Conservation (phyloP, 306 rosid genomes). For the Castanea crenata region DNA sequence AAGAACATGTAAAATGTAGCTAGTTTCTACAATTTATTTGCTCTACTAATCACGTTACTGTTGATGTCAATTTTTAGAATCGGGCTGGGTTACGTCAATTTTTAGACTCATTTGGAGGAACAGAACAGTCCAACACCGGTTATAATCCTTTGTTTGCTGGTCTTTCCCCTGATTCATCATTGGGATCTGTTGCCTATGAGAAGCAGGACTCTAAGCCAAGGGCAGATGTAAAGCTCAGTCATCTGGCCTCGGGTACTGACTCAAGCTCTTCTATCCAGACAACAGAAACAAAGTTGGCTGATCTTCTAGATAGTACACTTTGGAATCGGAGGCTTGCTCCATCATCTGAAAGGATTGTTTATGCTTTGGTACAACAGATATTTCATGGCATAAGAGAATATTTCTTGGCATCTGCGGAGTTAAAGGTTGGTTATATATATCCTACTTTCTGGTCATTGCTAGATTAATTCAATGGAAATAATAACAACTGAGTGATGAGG, state of each 20-base stretch:
- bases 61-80: constrained; percentile 54
- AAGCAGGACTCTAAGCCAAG: constrained; percentile 70
- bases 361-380: constrained; percentile 95
- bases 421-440: constrained; percentile 67
- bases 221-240: constrained; percentile 91
- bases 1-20: constrained; percentile 7
- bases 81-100: constrained; percentile 95
- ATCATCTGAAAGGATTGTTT: constrained; percentile 95
- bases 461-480: neutral
- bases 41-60: constrained; percentile 23
- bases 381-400: constrained; percentile 95
- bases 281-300: constrained; percentile 90
- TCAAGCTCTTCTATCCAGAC: constrained; percentile 56
- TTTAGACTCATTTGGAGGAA: constrained; percentile 92
- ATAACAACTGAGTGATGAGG: constrained; percentile 4
- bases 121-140: constrained; percentile 58
- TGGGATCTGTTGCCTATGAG: constrained; percentile 54
- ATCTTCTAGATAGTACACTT: constrained; percentile 95
- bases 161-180: constrained; percentile 46
- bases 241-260: constrained; percentile 77
- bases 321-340: constrained; percentile 98
- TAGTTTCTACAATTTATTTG: neutral
- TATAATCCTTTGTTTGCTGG: constrained; percentile 39
- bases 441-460: constrained; percentile 13
- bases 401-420: constrained; percentile 92